These are phyloP conservation scores for Geopyxis carbonaria DNA, from an alignment of 495 filamentous ascomycete genomes.

Conservation along the genomic window DNA sequence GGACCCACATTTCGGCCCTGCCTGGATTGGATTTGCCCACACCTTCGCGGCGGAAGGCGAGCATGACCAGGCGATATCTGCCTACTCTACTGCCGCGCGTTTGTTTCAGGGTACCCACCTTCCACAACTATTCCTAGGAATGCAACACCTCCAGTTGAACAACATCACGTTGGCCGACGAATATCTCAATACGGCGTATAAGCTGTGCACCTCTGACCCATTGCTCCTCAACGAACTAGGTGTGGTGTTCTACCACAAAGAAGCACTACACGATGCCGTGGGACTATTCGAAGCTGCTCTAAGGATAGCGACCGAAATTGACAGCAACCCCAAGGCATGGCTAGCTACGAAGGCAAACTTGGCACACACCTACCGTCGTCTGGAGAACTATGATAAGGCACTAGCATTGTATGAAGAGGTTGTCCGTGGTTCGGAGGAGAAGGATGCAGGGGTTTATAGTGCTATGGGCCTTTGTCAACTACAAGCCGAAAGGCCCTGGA, in stretches of 20 bases:
- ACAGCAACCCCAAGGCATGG: constrained; percentile 69
- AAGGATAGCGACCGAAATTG: constrained; percentile 56
- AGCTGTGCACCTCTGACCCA: constrained; percentile 60
- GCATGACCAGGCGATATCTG: constrained; percentile 95
- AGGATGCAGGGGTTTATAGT: constrained; percentile 50
- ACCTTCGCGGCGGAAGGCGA: constrained; percentile 99
- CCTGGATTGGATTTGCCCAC: constrained; percentile 98
- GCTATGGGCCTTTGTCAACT: constrained; percentile 61
- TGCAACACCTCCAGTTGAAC: constrained; percentile 93
- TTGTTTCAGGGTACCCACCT: constrained; percentile 95
- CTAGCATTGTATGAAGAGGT: constrained; percentile 69
- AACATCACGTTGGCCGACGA: constrained; percentile 93
- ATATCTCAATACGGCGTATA: constrained; percentile 76
- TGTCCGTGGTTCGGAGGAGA: constrained; percentile 49
- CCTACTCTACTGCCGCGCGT: constrained; percentile 88
- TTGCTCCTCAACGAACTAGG: constrained; percentile 89
- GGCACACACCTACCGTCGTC: constrained; percentile 65
- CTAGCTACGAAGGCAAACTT: constrained; percentile 75
- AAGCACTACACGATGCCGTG: constrained; percentile 53
- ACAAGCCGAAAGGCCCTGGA: constrained; percentile 45
- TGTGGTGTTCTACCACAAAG: constrained; percentile 84
- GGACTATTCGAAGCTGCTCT: constrained; percentile 59
- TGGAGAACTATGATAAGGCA: constrained; percentile 51
- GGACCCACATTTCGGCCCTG: constrained; percentile 92
- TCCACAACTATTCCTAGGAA: constrained; percentile 88